phyloP scores from a whole-genome alignment of 257 asterid species.

The Solanum peruvianum region DNA sequence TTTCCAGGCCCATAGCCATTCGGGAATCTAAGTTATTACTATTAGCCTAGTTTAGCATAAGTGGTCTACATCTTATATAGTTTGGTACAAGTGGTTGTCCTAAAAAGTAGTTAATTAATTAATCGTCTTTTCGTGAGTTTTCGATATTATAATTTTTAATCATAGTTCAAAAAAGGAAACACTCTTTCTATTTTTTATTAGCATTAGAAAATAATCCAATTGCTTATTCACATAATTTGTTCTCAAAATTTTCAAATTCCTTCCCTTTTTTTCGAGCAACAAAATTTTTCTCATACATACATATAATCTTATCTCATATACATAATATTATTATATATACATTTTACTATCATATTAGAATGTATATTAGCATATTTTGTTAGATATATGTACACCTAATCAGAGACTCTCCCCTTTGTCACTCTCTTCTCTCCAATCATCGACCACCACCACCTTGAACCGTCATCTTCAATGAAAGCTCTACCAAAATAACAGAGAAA shows the following conservation, averaged over 20 bases:
- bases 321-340: too few species aligned
- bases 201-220: neutral
- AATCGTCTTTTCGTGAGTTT: too few species aligned
- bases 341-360: too few species aligned
- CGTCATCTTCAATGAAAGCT: neutral
- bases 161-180: neutral
- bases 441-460: neutral
- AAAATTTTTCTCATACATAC: neutral
- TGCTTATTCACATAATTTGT: neutral
- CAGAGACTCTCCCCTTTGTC: neutral
- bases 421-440: neutral
- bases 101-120: too few species aligned
- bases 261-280: neutral
- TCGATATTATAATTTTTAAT: too few species aligned
- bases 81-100: too few species aligned
- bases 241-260: neutral
- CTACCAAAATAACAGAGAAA: neutral
- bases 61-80: neutral
- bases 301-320: too few species aligned
- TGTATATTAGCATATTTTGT: neutral
- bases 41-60: neutral
- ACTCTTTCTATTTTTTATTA: too few species aligned
- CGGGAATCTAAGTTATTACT: too few species aligned
- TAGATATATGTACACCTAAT: too few species aligned
- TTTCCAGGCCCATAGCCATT: neutral